Evolutionary conservation across 352 stramenopile species (phyloP).

Genomic region (Phytophthora lateralis): DNA sequence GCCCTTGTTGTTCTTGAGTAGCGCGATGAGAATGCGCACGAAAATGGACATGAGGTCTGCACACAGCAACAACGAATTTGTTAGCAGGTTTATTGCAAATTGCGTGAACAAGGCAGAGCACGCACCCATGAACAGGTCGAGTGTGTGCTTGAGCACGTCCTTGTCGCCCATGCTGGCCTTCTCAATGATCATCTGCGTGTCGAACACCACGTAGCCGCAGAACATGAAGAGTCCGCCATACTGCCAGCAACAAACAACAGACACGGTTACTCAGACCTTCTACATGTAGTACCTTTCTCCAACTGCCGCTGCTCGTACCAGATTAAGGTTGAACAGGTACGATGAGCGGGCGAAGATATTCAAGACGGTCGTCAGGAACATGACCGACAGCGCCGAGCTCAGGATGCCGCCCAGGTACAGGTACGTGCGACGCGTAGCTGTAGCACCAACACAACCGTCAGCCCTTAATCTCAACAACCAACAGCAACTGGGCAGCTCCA

Average conservation of each 20-base stretch:
- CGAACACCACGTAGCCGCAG: conserved; percentile 89
- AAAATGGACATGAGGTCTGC: conserved; percentile 90
- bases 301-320: conserved; percentile 41
- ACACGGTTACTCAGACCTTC: neutral
- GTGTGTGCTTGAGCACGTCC: conserved; percentile 83
- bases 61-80: conserved; percentile 4
- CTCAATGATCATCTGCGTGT: conserved; percentile 93
- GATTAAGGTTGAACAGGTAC: conserved; percentile 57
- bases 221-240: conserved; percentile 89
- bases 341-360: conserved; percentile 73
- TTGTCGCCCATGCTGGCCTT: conserved; percentile 82
- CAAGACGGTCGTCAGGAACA: conserved; percentile 55
- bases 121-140: conserved; percentile 87
- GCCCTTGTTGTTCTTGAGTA: conserved; percentile 68
- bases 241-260: conserved; percentile 27
- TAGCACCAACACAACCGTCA: conserved; percentile 6
- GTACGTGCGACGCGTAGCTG: conserved; percentile 77
- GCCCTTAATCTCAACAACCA: neutral
- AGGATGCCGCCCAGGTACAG: conserved; percentile 86
- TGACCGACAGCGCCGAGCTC: conserved; percentile 62
- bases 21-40: conserved; percentile 83
- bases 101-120: conserved; percentile 6
- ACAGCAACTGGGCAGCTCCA: conserved; percentile 6
- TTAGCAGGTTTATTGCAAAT: conserved; percentile 3
- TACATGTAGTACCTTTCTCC: neutral